Base-by-base conservation (phyloP, 148 eudicot genomes). In the Beta vulgaris region DNA sequence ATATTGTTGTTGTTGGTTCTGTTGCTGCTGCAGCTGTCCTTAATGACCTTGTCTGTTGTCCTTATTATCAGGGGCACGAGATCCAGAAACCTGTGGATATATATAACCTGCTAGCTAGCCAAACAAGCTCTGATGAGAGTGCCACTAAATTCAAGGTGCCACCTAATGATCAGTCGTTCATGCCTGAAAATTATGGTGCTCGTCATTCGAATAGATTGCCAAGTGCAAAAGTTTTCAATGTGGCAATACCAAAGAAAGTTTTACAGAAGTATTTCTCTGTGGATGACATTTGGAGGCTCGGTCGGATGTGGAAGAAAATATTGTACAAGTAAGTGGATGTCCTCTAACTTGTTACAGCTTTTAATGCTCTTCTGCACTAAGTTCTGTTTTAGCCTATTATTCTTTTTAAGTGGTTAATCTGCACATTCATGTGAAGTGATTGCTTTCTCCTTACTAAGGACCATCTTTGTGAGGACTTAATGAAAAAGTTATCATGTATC, bases 271-370 rank as follows among this genome's bases (percentile, higher is more conserved):
- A 79, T 39, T 61, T 86, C 80, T 75, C 93, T 3, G 71, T 68
- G 72, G 71, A 77, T 43, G 91, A 89, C 78, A 81, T 94, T 42
- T 60, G 57, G 78, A 83, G 61, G 76, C 76, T 90, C 57, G 75
- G 85, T 37, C 84, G 70, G 74, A 67, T 58, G 2, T 77, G 90
- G 80, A 87, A 75, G 76, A 68, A 55, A 34, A 86, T 89, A 51
- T 81, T 94, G 37, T 82, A 73, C 88, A 89, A 86, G 98, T 94
- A 91, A 80, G 97, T 79, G 31, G 54, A 61, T 76, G 16, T 36
- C 70, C 61, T 60, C 42, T 64, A 43, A 19, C 9, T 71, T 46
- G 51, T 26, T 28, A 21, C 55, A 60, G 14, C 32, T 28, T 64
- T 1, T 23, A 37, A 54, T 36, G 25, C 32, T 74, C 40, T 36